Base-by-base conservation (phyloP, 129 eudicot genomes). In the Kitagawia praeruptora region DNA sequence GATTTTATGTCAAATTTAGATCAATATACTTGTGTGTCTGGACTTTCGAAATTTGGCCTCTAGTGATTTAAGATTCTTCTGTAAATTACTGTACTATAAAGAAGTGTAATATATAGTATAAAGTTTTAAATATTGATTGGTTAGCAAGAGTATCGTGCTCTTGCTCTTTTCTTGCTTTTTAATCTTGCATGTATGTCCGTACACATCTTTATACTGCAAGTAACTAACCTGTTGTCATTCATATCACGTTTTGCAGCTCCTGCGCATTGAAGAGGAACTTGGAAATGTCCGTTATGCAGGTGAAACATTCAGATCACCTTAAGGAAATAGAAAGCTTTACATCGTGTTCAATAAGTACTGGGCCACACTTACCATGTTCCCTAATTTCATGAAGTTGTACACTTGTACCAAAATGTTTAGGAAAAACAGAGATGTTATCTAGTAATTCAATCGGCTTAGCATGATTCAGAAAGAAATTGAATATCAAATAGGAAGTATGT, bases 221-320 rank as follows among this genome's bases (percentile, higher is more conserved):
- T 44, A 66, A 46, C 64, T 47, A 54, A 76, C 41, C 34, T 37
- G 73, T 31, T 61, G 37, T 34, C 37, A 67, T 6, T 34, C 23
- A 39, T 37, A 38, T 38, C 11, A 4, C 12, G 6, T 74, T 3
- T 64, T 88, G 77, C 92, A 94, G 98, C 97, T 94, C 79, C 70
- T 94, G 79, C 98, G 97, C 58, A 94, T 94, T 82, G 97, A 94
- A 87, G 98, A 94, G 88, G 97, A 94, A 80, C 98, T 94, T 49
- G 98, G 98, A 78, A 86, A 85, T 79, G 98, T 91, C 45, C 97
- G 96, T 56, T 93, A 89, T 81, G 98, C 97, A 76, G 98, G 98
- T 75, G 96, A 93, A 88, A 85, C 93, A 73, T 93, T 93, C 88
- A 44, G 77, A 75, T 28, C 61, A 46, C 77, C 77, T 46, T 46